Conservation (phyloP, 169 alveolate genomes). For the Plasmodium knowlesi region DNA sequence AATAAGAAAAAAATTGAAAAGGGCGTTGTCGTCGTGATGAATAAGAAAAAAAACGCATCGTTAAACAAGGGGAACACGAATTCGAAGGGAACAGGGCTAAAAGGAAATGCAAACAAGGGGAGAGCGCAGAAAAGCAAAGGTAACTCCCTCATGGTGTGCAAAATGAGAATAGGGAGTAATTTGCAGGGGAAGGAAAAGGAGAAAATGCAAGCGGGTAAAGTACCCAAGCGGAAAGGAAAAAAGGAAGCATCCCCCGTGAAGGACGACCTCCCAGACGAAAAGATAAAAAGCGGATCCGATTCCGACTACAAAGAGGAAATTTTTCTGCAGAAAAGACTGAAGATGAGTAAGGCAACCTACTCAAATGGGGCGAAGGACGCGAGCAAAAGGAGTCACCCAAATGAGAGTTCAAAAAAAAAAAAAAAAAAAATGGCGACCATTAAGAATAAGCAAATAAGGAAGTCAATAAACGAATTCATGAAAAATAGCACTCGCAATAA, state of each 20-base stretch:
- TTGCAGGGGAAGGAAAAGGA: not conserved
- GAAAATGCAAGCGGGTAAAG: not conserved
- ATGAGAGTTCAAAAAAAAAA: not conserved
- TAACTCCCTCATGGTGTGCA: not conserved
- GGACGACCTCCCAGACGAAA: not conserved
- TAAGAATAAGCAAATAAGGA: slow-evolving; percentile 28
- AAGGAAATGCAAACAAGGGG: not conserved
- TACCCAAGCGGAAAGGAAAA: not conserved
- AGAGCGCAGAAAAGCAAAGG: not conserved
- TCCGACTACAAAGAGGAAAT: not conserved
- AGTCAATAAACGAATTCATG: slow-evolving; percentile 46
- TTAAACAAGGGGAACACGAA: not conserved
- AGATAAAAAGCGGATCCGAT: not conserved
- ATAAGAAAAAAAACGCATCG: not conserved
- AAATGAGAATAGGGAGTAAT: not conserved
- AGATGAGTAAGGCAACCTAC: not conserved
- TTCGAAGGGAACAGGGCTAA: not conserved
- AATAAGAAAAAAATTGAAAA: not conserved
- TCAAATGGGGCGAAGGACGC: not conserved
- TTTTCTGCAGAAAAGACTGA: slow-evolving; percentile 1
- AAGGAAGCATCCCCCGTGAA: not conserved
- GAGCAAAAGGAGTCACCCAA: not conserved
- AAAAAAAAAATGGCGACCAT: not conserved
- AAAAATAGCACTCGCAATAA: slow-evolving; percentile 33
- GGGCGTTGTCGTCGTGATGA: not conserved